A percentile compares a stretch with the other conserved stretches of the same genome.
Conservation (phyloP, 352 stramenopile species). For the Pythium folliculosum region DNA sequence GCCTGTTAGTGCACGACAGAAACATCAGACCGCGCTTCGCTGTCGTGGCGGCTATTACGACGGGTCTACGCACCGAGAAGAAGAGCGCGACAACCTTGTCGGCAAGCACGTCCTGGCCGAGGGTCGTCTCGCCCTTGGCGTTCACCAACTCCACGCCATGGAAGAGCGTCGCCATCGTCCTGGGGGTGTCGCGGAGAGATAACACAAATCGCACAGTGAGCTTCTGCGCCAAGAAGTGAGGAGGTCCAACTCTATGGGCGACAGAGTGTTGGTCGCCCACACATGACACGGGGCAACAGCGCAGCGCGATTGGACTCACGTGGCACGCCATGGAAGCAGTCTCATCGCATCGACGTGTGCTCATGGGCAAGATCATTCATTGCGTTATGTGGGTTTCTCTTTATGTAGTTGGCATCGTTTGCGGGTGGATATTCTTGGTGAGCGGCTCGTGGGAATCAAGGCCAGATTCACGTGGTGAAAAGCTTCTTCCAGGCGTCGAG, state of each 20-base stretch:
- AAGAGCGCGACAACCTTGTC: constrained; percentile 69
- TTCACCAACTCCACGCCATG: constrained; percentile 55
- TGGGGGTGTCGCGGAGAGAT: no score
- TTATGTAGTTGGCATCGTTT: not conserved
- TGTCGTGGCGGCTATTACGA: no score
- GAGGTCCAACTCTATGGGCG: not conserved
- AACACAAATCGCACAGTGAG: not conserved
- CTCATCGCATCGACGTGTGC: not conserved
- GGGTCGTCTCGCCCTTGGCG: constrained; percentile 41
- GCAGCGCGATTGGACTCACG: not conserved
- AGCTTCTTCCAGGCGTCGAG: constrained; percentile 46
- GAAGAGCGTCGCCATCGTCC: constrained; percentile 34
- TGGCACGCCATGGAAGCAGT: not conserved
- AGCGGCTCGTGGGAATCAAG: not conserved
- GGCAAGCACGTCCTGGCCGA: constrained; percentile 43
- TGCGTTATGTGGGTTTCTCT: not conserved
- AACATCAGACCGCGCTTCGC: no score
- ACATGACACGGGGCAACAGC: constrained; percentile 3
- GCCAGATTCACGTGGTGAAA: constrained; percentile 19
- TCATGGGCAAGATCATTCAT: not conserved
- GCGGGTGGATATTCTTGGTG: not conserved
- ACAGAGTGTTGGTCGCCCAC: constrained; percentile 16
- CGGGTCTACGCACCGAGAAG: constrained; percentile 50
- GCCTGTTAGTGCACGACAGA: constrained; percentile 33
- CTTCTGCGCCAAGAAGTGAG: not conserved